Conservation (phyloP, 352 stramenopile species). For the Phytophthora podocarpi region DNA sequence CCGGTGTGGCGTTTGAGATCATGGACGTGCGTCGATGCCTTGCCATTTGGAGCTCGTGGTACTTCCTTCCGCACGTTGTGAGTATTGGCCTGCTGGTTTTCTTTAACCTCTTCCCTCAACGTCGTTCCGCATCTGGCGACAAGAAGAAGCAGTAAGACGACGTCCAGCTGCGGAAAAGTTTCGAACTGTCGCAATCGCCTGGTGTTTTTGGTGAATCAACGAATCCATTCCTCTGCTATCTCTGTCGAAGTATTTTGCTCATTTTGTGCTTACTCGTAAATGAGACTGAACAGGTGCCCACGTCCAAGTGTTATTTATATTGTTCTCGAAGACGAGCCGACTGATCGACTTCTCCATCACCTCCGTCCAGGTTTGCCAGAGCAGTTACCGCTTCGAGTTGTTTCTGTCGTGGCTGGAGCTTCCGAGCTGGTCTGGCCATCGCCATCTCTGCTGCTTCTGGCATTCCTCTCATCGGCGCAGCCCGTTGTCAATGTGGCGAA, state of each 20-base stretch:
- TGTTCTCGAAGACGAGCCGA: not conserved
- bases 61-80: conserved; percentile 78
- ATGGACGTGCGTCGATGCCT: conserved; percentile 78
- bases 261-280: conserved; percentile 1
- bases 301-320: conserved; percentile 21
- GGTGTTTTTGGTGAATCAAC: conserved; percentile 35
- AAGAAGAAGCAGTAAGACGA: conserved; percentile 62
- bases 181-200: not conserved
- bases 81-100: conserved; percentile 64
- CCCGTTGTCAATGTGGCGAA: conserved; percentile 38
- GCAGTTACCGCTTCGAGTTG: conserved; percentile 34
- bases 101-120: conserved; percentile 63
- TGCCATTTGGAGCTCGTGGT: conserved; percentile 80
- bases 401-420: conserved; percentile 3
- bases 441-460: conserved; percentile 7
- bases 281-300: conserved; percentile 19
- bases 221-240: conserved; percentile 17
- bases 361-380: conserved; percentile 23
- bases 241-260: conserved; percentile 4
- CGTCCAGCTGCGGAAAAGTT: not conserved
- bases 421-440: conserved; percentile 11
- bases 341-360: not conserved
- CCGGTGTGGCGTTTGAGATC: conserved; percentile 85
- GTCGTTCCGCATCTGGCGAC: conserved; percentile 30
- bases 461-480: conserved; percentile 17